Base-by-base conservation (phyloP, 2,329 filamentous ascomycete species). In the Colletotrichum eremochloae region DNA sequence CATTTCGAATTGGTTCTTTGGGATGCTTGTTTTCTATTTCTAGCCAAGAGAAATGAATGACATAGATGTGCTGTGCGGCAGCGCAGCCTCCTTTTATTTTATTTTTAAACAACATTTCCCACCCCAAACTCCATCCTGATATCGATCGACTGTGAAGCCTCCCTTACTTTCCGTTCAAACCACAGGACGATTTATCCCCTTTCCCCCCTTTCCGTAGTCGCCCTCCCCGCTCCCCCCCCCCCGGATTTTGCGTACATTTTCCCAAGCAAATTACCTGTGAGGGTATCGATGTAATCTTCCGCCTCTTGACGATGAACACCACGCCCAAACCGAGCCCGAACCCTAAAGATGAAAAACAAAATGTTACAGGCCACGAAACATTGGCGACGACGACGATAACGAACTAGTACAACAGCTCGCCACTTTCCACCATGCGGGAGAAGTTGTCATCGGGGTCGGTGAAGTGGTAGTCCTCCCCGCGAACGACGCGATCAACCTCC, bases 401-500 rank as follows among this genome's bases (percentile, higher is more conserved):
- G 18, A 12, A 48, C 50, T 75, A 83, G 55, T 82, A 82, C 67
- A 84, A 74, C 74, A 86, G 63, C 73, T 83, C 81, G 1, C 84
- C 84, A 2, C 75, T 81, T 53, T 78, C 77, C 15, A 84, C 81
- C 83, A 86, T 82, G 11, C 48, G 52, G 71, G 80, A 81, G 74
- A 86, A 87, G 50, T 78, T 73, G 64, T 87, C 85, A 5, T 81
- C 64, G 1, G 85, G 85, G 78, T 86, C 82, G 33, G 77, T 74
- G 74, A 87, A 87, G 36, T 70, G 74, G 69, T 86, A 87, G 2
- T 64, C 65, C 61, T 80, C 78, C 0, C 84, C 85, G 6, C 85
- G 78, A 5, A 83, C 81, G 0, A 90, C 86, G 12, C 86, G 83
- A 75, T 90, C 87, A 1, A 90, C 82, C 78, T 89, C 86, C 76